Evolutionary conservation across 2,329 filamentous ascomycete genomes (phyloP).

Genomic region (Colletotrichum lini): DNA sequence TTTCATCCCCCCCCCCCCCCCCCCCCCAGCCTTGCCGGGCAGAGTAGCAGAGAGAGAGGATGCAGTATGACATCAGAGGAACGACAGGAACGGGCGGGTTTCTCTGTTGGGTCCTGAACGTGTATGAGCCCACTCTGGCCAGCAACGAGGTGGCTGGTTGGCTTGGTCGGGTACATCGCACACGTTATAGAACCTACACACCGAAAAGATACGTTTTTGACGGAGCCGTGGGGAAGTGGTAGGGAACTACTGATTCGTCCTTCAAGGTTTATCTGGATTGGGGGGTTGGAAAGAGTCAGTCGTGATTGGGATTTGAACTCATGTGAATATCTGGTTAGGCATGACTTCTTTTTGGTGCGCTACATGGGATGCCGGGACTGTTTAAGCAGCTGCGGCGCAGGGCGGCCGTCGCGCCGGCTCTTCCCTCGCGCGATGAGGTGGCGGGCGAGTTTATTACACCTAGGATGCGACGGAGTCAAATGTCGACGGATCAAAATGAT

Average conservation of each 20-base stretch:
- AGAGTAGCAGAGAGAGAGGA: slow-evolving; percentile 1
- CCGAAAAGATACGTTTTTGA: neutral
- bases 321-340: neutral
- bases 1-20: no score
- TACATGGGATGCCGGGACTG: neutral
- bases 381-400: neutral
- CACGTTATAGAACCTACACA: neutral
- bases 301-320: neutral
- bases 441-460: neutral
- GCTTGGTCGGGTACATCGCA: neutral
- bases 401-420: neutral
- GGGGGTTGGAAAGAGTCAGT: neutral
- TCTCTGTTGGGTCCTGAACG: neutral
- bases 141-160: neutral
- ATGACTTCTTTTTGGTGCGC: neutral
- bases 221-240: neutral
- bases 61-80: slow-evolving; percentile 40
- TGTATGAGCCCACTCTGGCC: neutral
- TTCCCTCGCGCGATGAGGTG: neutral
- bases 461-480: neutral
- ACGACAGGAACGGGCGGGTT: slow-evolving; percentile 15
- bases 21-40: slow-evolving; percentile 22
- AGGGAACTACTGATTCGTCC: slow-evolving; percentile 1
- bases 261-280: neutral
- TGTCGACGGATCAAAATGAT: neutral